These are phyloP conservation scores for Kodamaea arcana DNA, from an alignment of 1,139 yeast species.

Conservation along the genomic window DNA sequence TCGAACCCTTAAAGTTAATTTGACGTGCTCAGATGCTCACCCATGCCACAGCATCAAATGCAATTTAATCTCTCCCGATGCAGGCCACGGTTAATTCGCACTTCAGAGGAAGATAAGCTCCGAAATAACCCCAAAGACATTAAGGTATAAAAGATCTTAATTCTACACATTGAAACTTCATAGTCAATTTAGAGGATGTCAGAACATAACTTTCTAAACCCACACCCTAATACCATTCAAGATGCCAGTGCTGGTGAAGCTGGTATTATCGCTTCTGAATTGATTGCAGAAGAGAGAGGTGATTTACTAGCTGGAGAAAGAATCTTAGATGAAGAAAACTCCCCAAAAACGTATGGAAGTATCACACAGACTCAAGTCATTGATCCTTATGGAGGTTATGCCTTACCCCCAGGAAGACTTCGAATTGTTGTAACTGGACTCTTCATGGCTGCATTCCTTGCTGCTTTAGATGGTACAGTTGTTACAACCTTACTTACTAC, in stretches of 20 bases:
- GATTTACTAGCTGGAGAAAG: too few relatives aligned
- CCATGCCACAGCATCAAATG: too few relatives aligned
- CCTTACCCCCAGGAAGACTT: constrained; percentile 25
- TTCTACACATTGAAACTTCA: too few relatives aligned
- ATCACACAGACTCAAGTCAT: constrained; percentile 16
- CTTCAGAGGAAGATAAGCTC: too few relatives aligned
- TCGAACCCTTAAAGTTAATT: too few relatives aligned
- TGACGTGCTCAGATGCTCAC: too few relatives aligned
- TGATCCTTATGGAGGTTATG: constrained; percentile 21
- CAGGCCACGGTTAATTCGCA: too few relatives aligned
- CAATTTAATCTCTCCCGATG: too few relatives aligned
- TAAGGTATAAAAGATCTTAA: too few relatives aligned
- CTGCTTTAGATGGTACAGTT: constrained; percentile 44
- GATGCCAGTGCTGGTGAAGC: constrained; percentile 42
- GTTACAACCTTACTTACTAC: constrained; percentile 41
- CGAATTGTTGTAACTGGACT: constrained; percentile 30
- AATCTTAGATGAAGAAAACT: not conserved
- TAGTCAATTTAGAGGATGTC: too few relatives aligned
- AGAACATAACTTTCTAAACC: constrained; percentile 6
- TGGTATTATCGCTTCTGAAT: constrained; percentile 47
- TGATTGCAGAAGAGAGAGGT: constrained; percentile 38
- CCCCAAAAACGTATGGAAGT: constrained; percentile 12
- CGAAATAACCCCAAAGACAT: too few relatives aligned
- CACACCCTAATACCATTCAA: constrained; percentile 26
- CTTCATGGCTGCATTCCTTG: constrained; percentile 37